Base-by-base conservation (phyloP, 176 grass and related monocot genomes). In the Urochloa ruziziensis region DNA sequence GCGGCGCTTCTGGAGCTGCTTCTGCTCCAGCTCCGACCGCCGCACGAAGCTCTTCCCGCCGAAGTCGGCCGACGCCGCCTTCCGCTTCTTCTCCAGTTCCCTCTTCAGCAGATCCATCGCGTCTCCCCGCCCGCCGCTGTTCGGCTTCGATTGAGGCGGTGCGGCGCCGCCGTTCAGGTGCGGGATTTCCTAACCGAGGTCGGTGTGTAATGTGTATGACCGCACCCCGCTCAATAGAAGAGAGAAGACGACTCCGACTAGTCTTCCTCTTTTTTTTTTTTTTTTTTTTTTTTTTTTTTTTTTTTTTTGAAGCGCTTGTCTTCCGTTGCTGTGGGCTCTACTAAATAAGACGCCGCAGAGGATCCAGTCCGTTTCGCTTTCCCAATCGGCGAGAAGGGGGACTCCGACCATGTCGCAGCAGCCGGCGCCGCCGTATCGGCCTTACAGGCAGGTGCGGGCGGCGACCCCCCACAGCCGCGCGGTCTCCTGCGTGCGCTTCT, bases 401-500 rank as follows among this genome's bases (percentile, higher is more conserved):
- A 35, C 30, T 46, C 66, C 68, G 87, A 10, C 73, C 35, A 86
- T 86, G 88, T 86, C 88, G 74, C 85, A 63, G 62, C 42, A 35
- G 72, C 71, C 39, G 78, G 42, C 79, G 70, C 81, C 84, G 14
- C 86, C 88, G 5, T 94, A 89, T 87, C 73, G 84, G 1, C 91
- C 91, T 2, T 98, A 98, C 82, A 75, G 86, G 44, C 89, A 93
- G 24, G 23, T 82, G 4, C 87, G 89, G 54, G 52, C 62, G 30
- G 86, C 85, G 40, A 84, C 82, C 6, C 88, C 75, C 16, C 96
- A 98, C 85, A 61, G 66, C 53, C 78, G 79, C 6, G 96, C 96
- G 63, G 73, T 98, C 10, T 98, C 96, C 18, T 98, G 89, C 89
- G 91, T 98, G 64, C 90, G 94, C 54, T 98, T 95, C 89, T 95